Conservation (phyloP, 495 filamentous ascomycete genomes). For the Penicillium bovifimosum region DNA sequence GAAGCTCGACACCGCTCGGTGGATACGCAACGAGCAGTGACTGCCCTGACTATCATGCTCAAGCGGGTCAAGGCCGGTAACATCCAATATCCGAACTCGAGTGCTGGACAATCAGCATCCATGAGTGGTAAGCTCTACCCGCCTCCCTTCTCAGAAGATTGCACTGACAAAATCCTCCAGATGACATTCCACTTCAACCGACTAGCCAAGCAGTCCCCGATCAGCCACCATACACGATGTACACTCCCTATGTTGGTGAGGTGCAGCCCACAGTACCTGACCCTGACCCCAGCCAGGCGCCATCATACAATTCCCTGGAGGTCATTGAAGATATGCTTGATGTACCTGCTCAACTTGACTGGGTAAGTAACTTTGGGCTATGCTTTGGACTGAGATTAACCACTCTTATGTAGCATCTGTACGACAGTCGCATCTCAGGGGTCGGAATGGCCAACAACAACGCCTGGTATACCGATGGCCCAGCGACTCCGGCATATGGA, state of each 20-base stretch:
- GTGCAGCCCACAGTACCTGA: conserved; percentile 1
- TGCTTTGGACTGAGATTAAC: background rate
- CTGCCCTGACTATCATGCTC: conserved; percentile 69
- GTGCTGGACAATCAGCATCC: conserved; percentile 15
- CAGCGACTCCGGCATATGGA: background rate
- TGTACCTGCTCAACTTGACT: conserved; percentile 57
- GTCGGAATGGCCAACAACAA: conserved; percentile 13
- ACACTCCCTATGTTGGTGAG: background rate
- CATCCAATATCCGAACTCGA: conserved; percentile 15
- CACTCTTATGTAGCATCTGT: conserved; percentile 17
- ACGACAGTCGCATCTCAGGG: conserved; percentile 18
- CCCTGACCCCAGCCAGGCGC: background rate
- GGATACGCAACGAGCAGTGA: conserved; percentile 74
- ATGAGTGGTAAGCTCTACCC: conserved; percentile 22
- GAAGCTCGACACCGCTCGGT: conserved; percentile 59
- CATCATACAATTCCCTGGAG: conserved; percentile 35
- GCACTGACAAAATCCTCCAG: background rate
- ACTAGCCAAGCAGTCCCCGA: background rate
- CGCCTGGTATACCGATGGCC: conserved; percentile 9
- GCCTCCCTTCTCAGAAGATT: conserved; percentile 5
- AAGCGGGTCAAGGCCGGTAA: conserved; percentile 51
- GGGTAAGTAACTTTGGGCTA: conserved; percentile 49
- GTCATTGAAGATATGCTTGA: conserved; percentile 52
- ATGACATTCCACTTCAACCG: conserved; percentile 3
- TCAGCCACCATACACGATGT: conserved; percentile 6